Base-by-base conservation (phyloP, 495 filamentous ascomycete species). In the Corynascus novoguineensis region DNA sequence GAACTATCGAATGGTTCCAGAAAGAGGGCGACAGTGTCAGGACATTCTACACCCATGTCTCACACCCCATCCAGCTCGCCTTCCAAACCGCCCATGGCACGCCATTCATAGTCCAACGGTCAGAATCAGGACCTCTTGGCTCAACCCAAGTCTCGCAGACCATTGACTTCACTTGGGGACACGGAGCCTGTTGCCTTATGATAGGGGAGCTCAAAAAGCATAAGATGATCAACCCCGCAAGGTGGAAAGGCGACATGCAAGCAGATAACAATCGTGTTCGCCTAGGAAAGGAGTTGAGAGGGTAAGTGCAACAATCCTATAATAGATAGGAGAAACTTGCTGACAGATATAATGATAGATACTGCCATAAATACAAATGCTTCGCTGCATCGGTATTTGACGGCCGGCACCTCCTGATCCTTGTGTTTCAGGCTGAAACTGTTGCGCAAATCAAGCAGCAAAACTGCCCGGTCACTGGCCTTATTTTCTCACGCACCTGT, bases 131-230 rank as follows among this genome's bases (percentile, higher is more conserved):
- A 14, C 34, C 50, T 40, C 50, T 53, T 53, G 50, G 50, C n/a
- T 21, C 31, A 11, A 53, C 34, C 31, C 3, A 53, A 11, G n/a
- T 53, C 32, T 19, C 31, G 17, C 21, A 53, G 50, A 53, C 50
- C 50, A 28, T 53, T 41, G 50, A 53, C 50, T 53, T 53, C 50
- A 53, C 50, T 6, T 53, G n/a, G 31, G 50, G 50, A 40, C 28
- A 24, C 41, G 34, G 17, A 24, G n/a, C 40, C 3, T 21, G 31
- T 25, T 53, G 50, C 21, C 50, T 53, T 27, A n/a, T 53, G 17
- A 37, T 53, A 41, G 50, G 50, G 50, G 50, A 41, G 34, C 35
- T 53, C 17, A 41, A 53, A 41, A 53, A 35, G 22, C 50, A 37
- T 37, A 24, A 19, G 31, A 38, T 53, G 27, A 53, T 53, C 35